phyloP scores from a whole-genome alignment of 306 rosid genomes.

The Vigna trinervia region DNA sequence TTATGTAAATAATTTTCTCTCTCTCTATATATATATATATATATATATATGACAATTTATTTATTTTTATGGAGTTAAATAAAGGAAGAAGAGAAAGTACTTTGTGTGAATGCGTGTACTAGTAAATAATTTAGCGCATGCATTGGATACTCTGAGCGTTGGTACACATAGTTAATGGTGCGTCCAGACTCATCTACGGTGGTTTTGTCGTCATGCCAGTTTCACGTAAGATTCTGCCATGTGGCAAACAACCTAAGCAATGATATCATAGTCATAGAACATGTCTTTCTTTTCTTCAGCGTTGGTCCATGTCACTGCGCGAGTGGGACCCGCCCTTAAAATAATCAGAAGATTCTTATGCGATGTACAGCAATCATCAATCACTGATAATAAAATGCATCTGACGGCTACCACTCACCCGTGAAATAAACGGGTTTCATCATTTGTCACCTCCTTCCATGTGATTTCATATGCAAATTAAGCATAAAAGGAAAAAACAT shows the following conservation, averaged over 20 bases:
- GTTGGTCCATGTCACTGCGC: slow-evolving; percentile 4
- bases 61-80: background rate
- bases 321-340: background rate
- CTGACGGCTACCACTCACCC: slow-evolving; percentile 40
- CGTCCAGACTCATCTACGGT: slow-evolving; percentile 43
- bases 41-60: too few species aligned
- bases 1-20: background rate
- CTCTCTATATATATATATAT: too few species aligned
- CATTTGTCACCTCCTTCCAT: slow-evolving; percentile 36
- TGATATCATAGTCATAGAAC: background rate
- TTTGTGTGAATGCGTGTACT: background rate
- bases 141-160: slow-evolving; percentile 60
- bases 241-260: background rate
- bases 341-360: slow-evolving; percentile 29
- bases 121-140: background rate
- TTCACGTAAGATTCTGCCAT: slow-evolving; percentile 38
- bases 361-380: slow-evolving; percentile 19
- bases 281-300: background rate
- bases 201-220: slow-evolving; percentile 40
- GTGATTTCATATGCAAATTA: slow-evolving; percentile 16
- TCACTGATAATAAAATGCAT: slow-evolving; percentile 26
- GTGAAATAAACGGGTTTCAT: slow-evolving; percentile 35
- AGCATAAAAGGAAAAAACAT: too few species aligned
- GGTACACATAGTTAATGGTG: slow-evolving; percentile 36
- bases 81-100: background rate